Conservation (phyloP, 1,284 basidiomycete genomes). For the Heterobasidion parviporum region DNA sequence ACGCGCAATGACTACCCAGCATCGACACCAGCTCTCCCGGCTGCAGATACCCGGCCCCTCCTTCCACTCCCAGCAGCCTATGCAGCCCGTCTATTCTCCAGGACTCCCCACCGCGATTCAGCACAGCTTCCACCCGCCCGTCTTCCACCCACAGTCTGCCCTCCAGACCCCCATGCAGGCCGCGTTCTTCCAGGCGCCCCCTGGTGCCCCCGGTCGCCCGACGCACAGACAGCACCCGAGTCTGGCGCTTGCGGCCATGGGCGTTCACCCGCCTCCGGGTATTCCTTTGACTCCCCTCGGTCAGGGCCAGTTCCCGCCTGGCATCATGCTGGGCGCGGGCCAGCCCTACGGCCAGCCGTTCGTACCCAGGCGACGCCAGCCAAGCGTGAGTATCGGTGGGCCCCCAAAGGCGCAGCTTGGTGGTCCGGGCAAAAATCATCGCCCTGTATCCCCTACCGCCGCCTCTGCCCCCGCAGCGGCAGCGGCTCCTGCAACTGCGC, state of each 20-base stretch:
- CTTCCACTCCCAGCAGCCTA: constrained; percentile 23
- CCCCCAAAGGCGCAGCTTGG: constrained; percentile 76
- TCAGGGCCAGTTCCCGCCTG: constrained; percentile 44
- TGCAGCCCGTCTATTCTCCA: constrained; percentile 50
- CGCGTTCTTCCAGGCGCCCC: constrained; percentile 42
- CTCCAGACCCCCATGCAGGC: constrained; percentile 68
- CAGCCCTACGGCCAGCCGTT: constrained; percentile 41
- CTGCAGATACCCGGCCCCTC: constrained; percentile 24
- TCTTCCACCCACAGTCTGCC: constrained; percentile 32
- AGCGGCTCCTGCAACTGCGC: constrained; percentile 13
- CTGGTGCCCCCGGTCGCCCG: constrained; percentile 46
- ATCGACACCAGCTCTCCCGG: constrained; percentile 21
- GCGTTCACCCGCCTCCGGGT: constrained; percentile 45
- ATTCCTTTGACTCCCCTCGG: constrained; percentile 56
- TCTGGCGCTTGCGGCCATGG: constrained; percentile 47
- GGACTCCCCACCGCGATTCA: constrained; percentile 53
- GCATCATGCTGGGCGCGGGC: constrained; percentile 36
- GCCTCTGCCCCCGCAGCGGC: constrained; percentile 16
- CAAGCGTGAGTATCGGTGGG: constrained; percentile 62
- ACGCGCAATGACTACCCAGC: constrained; percentile 3
- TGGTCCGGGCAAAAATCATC: constrained; percentile 66
- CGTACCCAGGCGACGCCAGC: constrained; percentile 41
- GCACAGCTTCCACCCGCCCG: constrained; percentile 43
- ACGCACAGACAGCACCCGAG: constrained; percentile 43
- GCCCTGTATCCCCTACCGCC: constrained; percentile 45